These are phyloP conservation scores for Penicillium taxi DNA, from an alignment of 495 filamentous ascomycete species.

Conservation along the genomic window DNA sequence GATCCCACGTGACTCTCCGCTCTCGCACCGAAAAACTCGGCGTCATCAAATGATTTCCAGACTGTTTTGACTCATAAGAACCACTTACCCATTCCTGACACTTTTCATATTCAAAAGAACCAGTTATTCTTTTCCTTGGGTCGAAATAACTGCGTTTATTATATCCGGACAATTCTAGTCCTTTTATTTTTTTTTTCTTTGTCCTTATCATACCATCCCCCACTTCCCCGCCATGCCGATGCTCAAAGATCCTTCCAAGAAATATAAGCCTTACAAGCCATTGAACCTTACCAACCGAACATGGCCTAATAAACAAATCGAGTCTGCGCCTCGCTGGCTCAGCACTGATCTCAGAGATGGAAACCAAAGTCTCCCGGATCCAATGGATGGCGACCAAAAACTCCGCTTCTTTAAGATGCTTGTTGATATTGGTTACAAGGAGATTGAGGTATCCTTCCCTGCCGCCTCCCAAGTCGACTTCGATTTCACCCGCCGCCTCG, in stretches of 20 bases:
- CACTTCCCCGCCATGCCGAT: conserved; percentile 31
- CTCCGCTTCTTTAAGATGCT: conserved; percentile 93
- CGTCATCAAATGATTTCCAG: conserved; percentile 16
- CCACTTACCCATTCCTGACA: conserved; percentile 16
- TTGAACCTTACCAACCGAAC: conserved; percentile 75
- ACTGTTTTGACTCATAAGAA: conserved; percentile 22
- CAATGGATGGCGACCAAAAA: conserved; percentile 94
- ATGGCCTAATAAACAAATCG: conserved; percentile 77
- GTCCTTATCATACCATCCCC: conserved; percentile 15
- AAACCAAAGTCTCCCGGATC: conserved; percentile 81
- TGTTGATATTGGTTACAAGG: conserved; percentile 88
- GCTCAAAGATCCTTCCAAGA: conserved; percentile 90
- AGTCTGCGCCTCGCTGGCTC: conserved; percentile 77
- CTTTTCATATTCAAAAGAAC: conserved; percentile 11
- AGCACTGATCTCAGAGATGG: conserved; percentile 81
- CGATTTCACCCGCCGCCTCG: conserved; percentile 83
- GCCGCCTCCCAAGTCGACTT: conserved; percentile 91
- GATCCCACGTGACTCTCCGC: conserved; percentile 25
- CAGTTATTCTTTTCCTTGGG: neutral
- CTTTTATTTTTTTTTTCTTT: conserved; percentile 12
- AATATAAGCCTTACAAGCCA: conserved; percentile 76
- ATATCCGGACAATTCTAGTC: no score
- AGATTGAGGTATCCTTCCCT: conserved; percentile 95
- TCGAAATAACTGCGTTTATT: conserved; percentile 5
- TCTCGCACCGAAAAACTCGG: conserved; percentile 24